These are phyloP conservation scores for Hippophae rhamnoides DNA, from an alignment of 306 rosid genomes.

Conservation along the genomic window DNA sequence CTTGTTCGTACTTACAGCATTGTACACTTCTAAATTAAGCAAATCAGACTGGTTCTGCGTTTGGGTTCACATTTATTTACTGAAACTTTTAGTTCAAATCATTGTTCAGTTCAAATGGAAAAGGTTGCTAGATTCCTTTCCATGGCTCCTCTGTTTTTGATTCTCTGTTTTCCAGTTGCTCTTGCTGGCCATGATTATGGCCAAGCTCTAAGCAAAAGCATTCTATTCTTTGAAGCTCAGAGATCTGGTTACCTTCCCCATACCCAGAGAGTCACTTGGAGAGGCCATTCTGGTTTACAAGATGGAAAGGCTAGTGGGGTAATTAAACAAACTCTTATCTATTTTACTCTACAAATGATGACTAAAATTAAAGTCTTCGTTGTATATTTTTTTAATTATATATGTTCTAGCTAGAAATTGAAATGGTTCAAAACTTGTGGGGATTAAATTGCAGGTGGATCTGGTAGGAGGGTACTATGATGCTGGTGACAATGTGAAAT, in stretches of 20 bases:
- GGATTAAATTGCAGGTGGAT: slow-evolving; percentile 48
- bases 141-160: slow-evolving; percentile 31
- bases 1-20: no score
- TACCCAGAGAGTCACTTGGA: slow-evolving; percentile 82
- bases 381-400: no score
- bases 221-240: slow-evolving; percentile 95
- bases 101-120: slow-evolving; percentile 28
- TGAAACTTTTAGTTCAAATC: not conserved
- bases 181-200: slow-evolving; percentile 71
- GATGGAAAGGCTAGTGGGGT: slow-evolving; percentile 94
- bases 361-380: not conserved
- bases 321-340: not conserved
- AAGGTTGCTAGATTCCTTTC: slow-evolving; percentile 28
- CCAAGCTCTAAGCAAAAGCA: slow-evolving; percentile 74
- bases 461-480: slow-evolving; percentile 95
- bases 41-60: no score
- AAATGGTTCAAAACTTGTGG: not conserved
- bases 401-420: not conserved
- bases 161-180: slow-evolving; percentile 30
- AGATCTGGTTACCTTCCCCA: slow-evolving; percentile 81
- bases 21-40: no score
- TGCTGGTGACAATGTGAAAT: slow-evolving; percentile 98
- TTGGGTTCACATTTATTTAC: no score
- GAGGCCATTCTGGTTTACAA: slow-evolving; percentile 68
- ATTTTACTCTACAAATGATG: no score